Evolutionary conservation across 2,329 filamentous ascomycete genomes (phyloP).

Genomic region (Emmonsiellopsis sp.): DNA sequence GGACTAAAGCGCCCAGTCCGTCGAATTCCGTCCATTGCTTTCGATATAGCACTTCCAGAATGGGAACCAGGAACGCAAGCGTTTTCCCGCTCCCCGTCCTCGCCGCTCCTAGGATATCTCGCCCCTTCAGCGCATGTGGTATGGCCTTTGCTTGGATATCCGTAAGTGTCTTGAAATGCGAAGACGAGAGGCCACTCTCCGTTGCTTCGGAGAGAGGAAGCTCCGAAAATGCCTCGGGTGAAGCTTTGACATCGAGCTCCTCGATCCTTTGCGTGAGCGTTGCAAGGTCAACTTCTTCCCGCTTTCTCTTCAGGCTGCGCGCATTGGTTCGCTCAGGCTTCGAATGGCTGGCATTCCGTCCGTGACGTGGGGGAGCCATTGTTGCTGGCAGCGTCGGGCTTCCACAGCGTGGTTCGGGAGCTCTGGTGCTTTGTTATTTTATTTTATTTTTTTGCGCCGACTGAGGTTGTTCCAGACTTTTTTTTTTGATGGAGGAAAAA

Average conservation of each 20-base stretch:
- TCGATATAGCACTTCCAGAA: conserved; percentile 86
- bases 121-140: conserved; percentile 72
- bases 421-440: neutral
- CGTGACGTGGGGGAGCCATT: conserved; percentile 11
- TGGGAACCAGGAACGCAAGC: conserved; percentile 80
- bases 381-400: neutral
- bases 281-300: conserved; percentile 34
- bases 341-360: conserved; percentile 11
- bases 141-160: conserved; percentile 89
- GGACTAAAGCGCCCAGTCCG: conserved; percentile 82
- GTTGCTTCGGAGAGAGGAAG: conserved; percentile 81
- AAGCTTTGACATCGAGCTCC: conserved; percentile 35
- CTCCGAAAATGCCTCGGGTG: conserved; percentile 64
- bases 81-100: conserved; percentile 96
- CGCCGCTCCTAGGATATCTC: conserved; percentile 84
- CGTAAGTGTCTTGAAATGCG: conserved; percentile 82
- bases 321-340: conserved; percentile 19
- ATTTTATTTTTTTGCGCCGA: neutral
- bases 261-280: conserved; percentile 33
- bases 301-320: conserved; percentile 36
- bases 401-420: neutral
- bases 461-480: neutral
- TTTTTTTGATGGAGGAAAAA: neutral
- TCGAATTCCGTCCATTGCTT: conserved; percentile 84
- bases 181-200: conserved; percentile 65